Percentiles rank a stretch among this genome's conserved stretches.
Evolutionary conservation across 768 basidiomycete genomes (phyloP).

Genomic region (Leccinum aurantiacum): DNA sequence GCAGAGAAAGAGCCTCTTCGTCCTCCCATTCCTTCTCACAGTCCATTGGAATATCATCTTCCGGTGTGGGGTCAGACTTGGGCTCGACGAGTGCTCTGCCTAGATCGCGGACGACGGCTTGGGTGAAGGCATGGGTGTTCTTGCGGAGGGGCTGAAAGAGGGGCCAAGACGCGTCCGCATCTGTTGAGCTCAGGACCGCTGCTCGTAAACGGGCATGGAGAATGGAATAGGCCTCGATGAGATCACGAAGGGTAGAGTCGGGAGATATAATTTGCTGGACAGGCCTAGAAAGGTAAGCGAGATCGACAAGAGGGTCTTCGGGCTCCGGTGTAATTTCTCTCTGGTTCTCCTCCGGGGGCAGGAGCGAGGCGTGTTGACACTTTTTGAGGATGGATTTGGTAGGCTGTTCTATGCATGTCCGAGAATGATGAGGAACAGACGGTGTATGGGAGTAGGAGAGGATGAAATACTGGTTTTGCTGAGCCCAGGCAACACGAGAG

Average conservation of each 20-base stretch:
- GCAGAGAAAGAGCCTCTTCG: constrained; percentile 31
- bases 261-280: constrained; percentile 56
- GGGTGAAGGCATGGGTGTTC: constrained; percentile 49
- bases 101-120: constrained; percentile 68
- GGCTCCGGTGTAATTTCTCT: constrained; percentile 81
- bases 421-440: constrained; percentile 24
- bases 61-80: constrained; percentile 16
- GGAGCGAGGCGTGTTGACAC: constrained; percentile 32
- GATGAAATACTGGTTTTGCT: constrained; percentile 48
- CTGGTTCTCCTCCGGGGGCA: constrained; percentile 41
- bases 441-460: constrained; percentile 34
- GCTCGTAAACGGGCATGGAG: constrained; percentile 65
- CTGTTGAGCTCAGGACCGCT: constrained; percentile 39
- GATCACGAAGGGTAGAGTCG: constrained; percentile 49
- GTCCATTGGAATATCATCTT: constrained; percentile 25
- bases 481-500: constrained; percentile 51
- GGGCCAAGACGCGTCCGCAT: constrained; percentile 64
- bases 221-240: constrained; percentile 74
- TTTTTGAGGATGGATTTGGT: constrained; percentile 73
- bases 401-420: constrained; percentile 45
- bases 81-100: constrained; percentile 66
- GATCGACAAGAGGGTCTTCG: constrained; percentile 58
- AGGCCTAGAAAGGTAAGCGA: constrained; percentile 64
- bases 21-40: constrained; percentile 26
- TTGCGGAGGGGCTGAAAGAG: constrained; percentile 70